Conservation (phyloP, 257 asterid genomes). For the Solanum tarapatanum region DNA sequence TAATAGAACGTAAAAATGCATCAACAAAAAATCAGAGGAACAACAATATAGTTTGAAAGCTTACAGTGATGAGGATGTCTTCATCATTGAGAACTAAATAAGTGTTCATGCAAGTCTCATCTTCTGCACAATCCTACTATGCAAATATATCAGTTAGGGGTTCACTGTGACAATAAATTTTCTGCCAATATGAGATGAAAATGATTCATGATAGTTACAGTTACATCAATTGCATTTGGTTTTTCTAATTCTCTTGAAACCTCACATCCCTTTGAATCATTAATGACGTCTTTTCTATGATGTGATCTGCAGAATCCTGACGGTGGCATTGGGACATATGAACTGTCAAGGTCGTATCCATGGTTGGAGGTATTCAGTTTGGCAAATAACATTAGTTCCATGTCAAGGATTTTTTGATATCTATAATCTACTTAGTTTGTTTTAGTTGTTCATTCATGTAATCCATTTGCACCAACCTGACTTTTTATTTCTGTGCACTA, state of each 20-base stretch:
- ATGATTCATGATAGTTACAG: neutral
- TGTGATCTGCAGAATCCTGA: slow-evolving; percentile 43
- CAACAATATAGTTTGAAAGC: neutral
- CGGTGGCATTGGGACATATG: slow-evolving; percentile 92
- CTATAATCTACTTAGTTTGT: neutral
- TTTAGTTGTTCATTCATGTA: neutral
- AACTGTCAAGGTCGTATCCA: slow-evolving; percentile 87
- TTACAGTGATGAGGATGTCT: neutral
- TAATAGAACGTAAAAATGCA: neutral
- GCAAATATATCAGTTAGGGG: neutral
- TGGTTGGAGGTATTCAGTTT: slow-evolving; percentile 73
- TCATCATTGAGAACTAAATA: neutral
- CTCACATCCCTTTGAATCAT: neutral
- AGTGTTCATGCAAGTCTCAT: neutral
- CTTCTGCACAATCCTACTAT: neutral
- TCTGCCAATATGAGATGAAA: neutral
- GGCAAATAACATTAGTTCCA: neutral
- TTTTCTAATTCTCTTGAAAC: neutral
- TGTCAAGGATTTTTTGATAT: neutral
- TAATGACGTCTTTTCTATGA: neutral
- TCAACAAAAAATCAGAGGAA: neutral
- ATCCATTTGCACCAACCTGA: neutral
- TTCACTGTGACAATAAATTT: neutral
- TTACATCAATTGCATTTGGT: neutral
- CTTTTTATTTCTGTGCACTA: neutral